Percentiles rank a stretch among this genome's conserved stretches.
phyloP scores from a whole-genome alignment of 169 alveolate genomes.

The Plasmodium gonderi region DNA sequence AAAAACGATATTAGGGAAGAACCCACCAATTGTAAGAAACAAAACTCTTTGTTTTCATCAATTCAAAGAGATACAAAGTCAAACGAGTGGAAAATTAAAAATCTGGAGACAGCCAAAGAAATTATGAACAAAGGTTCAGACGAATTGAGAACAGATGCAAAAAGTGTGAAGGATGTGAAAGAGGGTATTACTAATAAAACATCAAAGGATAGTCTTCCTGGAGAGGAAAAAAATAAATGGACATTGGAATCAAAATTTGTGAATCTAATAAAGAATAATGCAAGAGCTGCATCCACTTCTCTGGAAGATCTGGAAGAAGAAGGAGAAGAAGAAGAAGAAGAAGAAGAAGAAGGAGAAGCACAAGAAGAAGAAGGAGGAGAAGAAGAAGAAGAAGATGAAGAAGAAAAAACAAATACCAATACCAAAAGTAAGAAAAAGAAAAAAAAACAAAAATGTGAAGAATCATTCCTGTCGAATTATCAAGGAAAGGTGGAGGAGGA shows the following conservation, averaged over 20 bases:
- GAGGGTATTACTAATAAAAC: neutral
- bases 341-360: slow-evolving; percentile 38
- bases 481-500: neutral
- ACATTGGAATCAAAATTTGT: slow-evolving; percentile 19
- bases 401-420: neutral
- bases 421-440: slow-evolving; percentile 26
- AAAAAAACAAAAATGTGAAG: slow-evolving; percentile 16
- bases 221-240: slow-evolving; percentile 36
- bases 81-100: slow-evolving; percentile 33
- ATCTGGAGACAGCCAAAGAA: neutral
- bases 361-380: slow-evolving; percentile 19
- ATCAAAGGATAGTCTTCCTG: neutral
- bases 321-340: neutral
- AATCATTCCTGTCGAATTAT: neutral
- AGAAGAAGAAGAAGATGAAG: neutral
- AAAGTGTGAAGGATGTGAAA: slow-evolving; percentile 1
- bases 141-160: neutral
- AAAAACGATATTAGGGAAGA: too few relatives aligned
- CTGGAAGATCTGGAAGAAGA: neutral
- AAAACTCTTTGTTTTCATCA: neutral
- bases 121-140: neutral
- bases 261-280: slow-evolving; percentile 12
- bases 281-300: neutral
- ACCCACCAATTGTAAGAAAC: neutral
- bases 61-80: neutral